These are phyloP conservation scores for Lichtheimia hyalospora DNA, from an alignment of 371 early-diverging fungal genomes.

Conservation along the genomic window DNA sequence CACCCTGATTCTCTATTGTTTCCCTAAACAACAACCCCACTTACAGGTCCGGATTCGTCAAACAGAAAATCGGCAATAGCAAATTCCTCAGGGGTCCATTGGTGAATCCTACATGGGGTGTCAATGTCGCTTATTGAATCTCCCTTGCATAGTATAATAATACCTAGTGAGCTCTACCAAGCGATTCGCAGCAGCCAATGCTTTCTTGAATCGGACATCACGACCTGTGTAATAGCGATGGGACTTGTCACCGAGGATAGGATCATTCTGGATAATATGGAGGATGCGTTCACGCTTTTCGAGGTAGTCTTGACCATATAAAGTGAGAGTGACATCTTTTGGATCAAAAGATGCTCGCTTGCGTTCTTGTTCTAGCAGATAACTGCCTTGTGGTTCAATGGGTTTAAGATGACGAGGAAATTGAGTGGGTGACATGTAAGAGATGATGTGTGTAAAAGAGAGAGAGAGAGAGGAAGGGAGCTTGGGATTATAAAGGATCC, in stretches of 20 bases:
- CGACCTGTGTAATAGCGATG: conserved; percentile 57
- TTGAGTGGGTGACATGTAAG: conserved; percentile 14
- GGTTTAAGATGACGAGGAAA: conserved; percentile 57
- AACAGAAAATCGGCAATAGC: conserved; percentile 53
- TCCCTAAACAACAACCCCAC: neutral
- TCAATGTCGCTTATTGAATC: too few relatives aligned
- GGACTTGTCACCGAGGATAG: conserved; percentile 54
- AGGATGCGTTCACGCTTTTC: conserved; percentile 42
- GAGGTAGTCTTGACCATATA: conserved; percentile 40
- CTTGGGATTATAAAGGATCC: neutral
- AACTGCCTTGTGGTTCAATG: conserved; percentile 51
- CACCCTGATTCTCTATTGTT: neutral
- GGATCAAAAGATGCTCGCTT: conserved; percentile 34
- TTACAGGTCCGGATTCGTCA: conserved; percentile 60
- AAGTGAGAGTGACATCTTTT: conserved; percentile 35
- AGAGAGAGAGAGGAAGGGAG: conserved; percentile 13
- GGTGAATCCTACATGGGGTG: conserved; percentile 31
- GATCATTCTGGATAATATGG: conserved; percentile 51
- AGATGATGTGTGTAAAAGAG: neutral
- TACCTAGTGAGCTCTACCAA: conserved; percentile 52
- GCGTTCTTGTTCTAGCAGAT: conserved; percentile 44
- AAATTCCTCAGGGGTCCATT: conserved; percentile 56
- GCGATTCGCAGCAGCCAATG: conserved; percentile 50
- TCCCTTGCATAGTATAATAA: conserved; percentile 4
- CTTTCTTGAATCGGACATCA: conserved; percentile 47